Percentiles rank a stretch among this genome's conserved stretches.
phyloP scores from a whole-genome alignment of 805 yeast species.

The Wickerhamiella musiphila region DNA sequence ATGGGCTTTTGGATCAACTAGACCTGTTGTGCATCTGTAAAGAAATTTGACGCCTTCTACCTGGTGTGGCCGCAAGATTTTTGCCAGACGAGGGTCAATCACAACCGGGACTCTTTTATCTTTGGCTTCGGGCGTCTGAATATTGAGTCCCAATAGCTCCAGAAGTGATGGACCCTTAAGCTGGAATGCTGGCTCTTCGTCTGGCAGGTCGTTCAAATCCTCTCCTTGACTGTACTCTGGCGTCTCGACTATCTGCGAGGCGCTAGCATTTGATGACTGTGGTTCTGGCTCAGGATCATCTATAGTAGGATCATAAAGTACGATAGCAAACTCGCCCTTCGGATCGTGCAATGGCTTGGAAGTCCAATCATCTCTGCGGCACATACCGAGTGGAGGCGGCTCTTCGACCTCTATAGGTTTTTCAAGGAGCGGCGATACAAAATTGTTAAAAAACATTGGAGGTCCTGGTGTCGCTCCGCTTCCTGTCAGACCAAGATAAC shows the following conservation, averaged over 20 bases:
- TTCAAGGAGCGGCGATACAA: conserved; percentile 8
- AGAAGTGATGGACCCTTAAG: conserved; percentile 33
- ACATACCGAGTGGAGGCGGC: conserved; percentile 77
- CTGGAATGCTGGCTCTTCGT: conserved; percentile 1
- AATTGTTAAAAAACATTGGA: conserved; percentile 7
- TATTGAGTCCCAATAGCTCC: conserved; percentile 57
- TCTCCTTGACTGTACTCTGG: conserved; percentile 2
- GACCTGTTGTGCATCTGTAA: conserved; percentile 79
- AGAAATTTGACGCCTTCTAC: conserved; percentile 87
- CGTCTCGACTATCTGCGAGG: not conserved
- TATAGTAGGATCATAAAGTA: conserved; percentile 85
- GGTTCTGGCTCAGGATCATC: conserved; percentile 28
- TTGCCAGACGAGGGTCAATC: conserved; percentile 74
- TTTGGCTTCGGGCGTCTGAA: conserved; percentile 31
- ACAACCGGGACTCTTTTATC: conserved; percentile 77
- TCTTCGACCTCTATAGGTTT: conserved; percentile 7
- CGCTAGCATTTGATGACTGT: conserved; percentile 13
- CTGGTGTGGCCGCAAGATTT: conserved; percentile 86
- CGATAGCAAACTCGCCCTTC: conserved; percentile 79
- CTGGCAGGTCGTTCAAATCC: not conserved
- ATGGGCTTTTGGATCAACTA: conserved; percentile 44
- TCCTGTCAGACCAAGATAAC: conserved; percentile 5
- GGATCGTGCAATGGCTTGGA: conserved; percentile 95
- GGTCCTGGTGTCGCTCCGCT: not conserved
- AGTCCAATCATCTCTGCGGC: conserved; percentile 44